A percentile compares a stretch with the other conserved stretches of the same genome.
These are phyloP conservation scores for Trichoderma sp. DNA, from an alignment of 2,329 filamentous ascomycete genomes.

Conservation along the genomic window DNA sequence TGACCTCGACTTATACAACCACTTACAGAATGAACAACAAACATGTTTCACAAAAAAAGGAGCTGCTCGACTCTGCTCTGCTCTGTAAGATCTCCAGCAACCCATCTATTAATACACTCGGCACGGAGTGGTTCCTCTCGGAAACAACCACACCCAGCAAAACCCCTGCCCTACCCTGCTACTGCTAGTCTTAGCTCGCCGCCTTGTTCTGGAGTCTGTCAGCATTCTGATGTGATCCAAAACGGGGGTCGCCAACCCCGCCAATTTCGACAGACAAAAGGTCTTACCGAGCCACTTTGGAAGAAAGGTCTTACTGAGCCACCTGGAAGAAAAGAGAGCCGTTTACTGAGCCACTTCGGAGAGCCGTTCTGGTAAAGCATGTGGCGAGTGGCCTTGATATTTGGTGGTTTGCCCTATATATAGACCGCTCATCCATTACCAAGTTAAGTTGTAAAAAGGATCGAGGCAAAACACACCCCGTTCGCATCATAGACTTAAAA, in stretches of 20 bases:
- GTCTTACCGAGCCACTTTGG: neutral
- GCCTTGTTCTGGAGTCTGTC: neutral
- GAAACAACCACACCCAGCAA: neutral
- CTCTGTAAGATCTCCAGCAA: neutral
- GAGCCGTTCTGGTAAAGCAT: neutral
- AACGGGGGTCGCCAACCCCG: conserved; percentile 2
- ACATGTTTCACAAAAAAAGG: neutral
- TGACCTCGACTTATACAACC: neutral
- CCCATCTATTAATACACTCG: neutral
- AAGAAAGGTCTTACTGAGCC: too few relatives aligned
- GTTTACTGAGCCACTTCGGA: neutral
- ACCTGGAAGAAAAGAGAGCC: too few relatives aligned
- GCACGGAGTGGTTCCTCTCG: neutral
- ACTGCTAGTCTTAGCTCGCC: neutral
- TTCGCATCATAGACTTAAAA: neutral
- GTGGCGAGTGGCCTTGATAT: neutral
- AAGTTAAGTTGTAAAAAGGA: neutral
- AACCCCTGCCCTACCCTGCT: neutral
- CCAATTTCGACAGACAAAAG: neutral
- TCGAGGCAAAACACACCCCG: neutral
- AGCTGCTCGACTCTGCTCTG: neutral
- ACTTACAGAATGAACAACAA: neutral
- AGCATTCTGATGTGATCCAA: conserved; percentile 8
- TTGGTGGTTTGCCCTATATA: neutral
- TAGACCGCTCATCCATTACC: neutral